phyloP scores from a whole-genome alignment of 768 basidiomycete species.

The Boletus eberwhitei region DNA sequence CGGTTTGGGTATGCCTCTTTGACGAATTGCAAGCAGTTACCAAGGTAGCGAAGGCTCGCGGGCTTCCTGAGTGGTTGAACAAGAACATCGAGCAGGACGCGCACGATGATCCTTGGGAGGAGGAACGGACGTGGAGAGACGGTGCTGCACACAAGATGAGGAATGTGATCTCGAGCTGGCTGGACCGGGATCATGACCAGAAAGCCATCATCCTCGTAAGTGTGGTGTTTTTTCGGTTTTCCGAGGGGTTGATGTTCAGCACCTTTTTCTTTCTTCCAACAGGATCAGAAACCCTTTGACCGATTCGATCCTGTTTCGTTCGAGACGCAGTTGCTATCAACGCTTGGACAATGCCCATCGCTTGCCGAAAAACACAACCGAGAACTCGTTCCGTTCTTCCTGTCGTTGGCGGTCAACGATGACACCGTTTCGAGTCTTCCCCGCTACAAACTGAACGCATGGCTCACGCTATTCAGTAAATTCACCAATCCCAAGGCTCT shows the following conservation, averaged over 20 bases:
- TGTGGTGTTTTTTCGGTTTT: background rate
- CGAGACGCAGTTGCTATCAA: slow-evolving; percentile 73
- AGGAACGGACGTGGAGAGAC: slow-evolving; percentile 75
- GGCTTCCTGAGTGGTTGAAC: slow-evolving; percentile 27
- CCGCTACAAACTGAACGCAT: slow-evolving; percentile 63
- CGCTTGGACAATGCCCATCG: slow-evolving; percentile 63
- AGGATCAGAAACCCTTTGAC: slow-evolving; percentile 43
- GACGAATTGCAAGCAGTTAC: slow-evolving; percentile 48
- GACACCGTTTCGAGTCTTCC: slow-evolving; percentile 42
- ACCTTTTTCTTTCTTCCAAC: background rate
- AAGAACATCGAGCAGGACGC: slow-evolving; percentile 17
- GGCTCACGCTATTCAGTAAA: slow-evolving; percentile 85
- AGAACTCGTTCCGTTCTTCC: slow-evolving; percentile 82
- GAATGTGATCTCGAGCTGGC: slow-evolving; percentile 47
- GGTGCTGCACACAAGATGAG: slow-evolving; percentile 65
- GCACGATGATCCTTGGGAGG: slow-evolving; percentile 47
- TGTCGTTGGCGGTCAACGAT: slow-evolving; percentile 40
- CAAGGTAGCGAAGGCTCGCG: background rate
- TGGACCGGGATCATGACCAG: slow-evolving; percentile 30
- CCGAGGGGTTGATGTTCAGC: background rate
- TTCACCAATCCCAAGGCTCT: slow-evolving; percentile 92
- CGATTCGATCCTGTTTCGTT: slow-evolving; percentile 75
- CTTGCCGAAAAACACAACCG: slow-evolving; percentile 87
- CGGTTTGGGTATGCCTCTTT: slow-evolving; percentile 72
- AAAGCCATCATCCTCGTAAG: slow-evolving; percentile 36